phyloP scores from a whole-genome alignment of 176 grass and related monocot genomes.

The Puccinellia tenuiflora region DNA sequence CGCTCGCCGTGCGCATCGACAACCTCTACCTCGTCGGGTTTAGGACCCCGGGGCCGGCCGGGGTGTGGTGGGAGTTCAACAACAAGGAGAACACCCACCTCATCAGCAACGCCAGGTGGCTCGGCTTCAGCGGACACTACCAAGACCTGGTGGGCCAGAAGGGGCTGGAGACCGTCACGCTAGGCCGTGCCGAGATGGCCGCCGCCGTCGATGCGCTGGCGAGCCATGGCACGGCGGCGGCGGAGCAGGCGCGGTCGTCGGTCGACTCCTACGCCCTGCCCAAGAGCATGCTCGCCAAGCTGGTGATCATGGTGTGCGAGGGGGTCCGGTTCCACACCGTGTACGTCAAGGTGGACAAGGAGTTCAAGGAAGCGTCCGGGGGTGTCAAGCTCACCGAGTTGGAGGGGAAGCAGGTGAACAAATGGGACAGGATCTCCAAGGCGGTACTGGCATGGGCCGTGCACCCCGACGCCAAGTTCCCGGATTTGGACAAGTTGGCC shows the following conservation, averaged over 20 bases:
- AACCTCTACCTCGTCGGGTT: slow-evolving; percentile 28
- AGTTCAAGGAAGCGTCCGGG: not conserved
- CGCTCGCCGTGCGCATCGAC: not conserved
- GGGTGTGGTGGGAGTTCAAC: slow-evolving; percentile 13
- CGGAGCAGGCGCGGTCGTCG: no score
- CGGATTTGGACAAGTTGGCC: no score
- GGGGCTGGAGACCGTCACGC: not conserved
- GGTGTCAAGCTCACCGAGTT: not conserved
- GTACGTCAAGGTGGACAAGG: not conserved
- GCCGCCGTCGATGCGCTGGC: not conserved
- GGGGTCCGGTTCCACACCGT: not conserved
- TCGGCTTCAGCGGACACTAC: slow-evolving; percentile 16
- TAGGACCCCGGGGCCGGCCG: not conserved
- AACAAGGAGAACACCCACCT: not conserved
- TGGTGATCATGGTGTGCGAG: slow-evolving; percentile 23
- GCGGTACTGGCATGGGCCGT: no score
- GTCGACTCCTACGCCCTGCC: not conserved
- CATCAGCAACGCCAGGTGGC: not conserved
- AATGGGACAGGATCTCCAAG: slow-evolving; percentile 12
- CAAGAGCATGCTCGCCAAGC: not conserved
- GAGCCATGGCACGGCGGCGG: no score
- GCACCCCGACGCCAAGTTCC: no score
- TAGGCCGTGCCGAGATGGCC: not conserved
- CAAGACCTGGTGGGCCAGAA: slow-evolving; percentile 3
- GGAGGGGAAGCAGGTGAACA: not conserved